Percentiles rank a stretch among this genome's conserved stretches.
Conservation (phyloP, 805 yeast species). For the Lipomyces yamadae region DNA sequence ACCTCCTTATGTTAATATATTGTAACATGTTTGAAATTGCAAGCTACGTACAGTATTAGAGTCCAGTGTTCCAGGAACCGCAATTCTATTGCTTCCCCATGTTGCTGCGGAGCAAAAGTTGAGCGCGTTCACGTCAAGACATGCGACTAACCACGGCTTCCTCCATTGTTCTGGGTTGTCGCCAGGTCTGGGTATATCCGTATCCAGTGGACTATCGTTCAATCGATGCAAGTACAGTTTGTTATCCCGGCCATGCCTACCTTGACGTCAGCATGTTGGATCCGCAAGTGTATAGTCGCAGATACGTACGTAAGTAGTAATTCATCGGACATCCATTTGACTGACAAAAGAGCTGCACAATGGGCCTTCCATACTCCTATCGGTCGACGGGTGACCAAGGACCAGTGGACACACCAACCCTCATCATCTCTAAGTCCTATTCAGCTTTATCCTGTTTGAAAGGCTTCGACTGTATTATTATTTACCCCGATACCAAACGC, state of each 20-base stretch:
- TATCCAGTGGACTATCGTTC: slow-evolving; percentile 54
- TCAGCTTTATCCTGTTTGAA: not conserved
- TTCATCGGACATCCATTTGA: slow-evolving; percentile 49
- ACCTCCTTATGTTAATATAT: slow-evolving; percentile 12
- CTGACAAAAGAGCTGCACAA: slow-evolving; percentile 54
- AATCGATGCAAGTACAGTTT: slow-evolving; percentile 46
- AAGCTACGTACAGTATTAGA: slow-evolving; percentile 56
- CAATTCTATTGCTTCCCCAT: slow-evolving; percentile 47
- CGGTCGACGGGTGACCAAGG: slow-evolving; percentile 60
- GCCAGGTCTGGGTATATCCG: slow-evolving; percentile 39
- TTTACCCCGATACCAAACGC: slow-evolving; percentile 31
- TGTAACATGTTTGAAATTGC: not conserved
- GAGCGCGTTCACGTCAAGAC: slow-evolving; percentile 72
- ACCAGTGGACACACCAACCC: slow-evolving; percentile 73
- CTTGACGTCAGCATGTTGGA: not conserved
- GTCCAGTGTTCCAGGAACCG: slow-evolving; percentile 67
- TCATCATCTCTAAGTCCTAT: slow-evolving; percentile 52
- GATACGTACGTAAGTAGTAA: slow-evolving; percentile 46
- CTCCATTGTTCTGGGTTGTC: slow-evolving; percentile 37
- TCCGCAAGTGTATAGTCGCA: not conserved
- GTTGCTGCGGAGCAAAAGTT: slow-evolving; percentile 72
- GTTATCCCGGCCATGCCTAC: slow-evolving; percentile 75
- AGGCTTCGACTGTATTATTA: not conserved
- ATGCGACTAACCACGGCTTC: slow-evolving; percentile 42
- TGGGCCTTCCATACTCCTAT: slow-evolving; percentile 66